Evolutionary conservation across 139 green algal genomes (phyloP).

Genomic region (Deuterostichococcus epilithicus): DNA sequence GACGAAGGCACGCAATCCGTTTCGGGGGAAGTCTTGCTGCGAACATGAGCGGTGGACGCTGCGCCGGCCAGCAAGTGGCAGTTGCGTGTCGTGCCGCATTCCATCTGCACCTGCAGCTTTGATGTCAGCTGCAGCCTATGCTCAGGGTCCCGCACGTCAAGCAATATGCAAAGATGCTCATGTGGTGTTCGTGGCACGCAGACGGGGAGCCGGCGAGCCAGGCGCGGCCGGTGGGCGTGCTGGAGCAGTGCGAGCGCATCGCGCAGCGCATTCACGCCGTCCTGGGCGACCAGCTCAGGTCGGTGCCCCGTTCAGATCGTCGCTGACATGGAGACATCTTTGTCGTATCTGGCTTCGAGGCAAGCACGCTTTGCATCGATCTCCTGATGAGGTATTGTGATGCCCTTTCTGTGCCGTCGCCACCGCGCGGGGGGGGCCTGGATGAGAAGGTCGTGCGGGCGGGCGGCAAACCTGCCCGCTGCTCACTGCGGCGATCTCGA

Average conservation of each 20-base stretch:
- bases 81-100: too few species aligned
- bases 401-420: neutral
- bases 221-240: conserved; percentile 11
- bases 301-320: conserved; percentile 2
- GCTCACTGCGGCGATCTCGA: neutral
- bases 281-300: conserved; percentile 20
- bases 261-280: conserved; percentile 21
- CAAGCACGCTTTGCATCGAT: neutral
- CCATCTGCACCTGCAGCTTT: too few species aligned
- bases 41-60: too few species aligned
- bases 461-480: neutral
- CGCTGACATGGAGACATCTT: neutral
- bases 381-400: neutral
- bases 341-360: neutral
- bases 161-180: too few species aligned
- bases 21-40: too few species aligned
- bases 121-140: too few species aligned
- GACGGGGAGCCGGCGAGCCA: neutral
- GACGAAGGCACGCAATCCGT: neutral
- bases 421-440: conserved; percentile 16
- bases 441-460: conserved; percentile 14
- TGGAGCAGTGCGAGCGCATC: conserved; percentile 47
- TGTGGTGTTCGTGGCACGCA: too few species aligned
- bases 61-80: too few species aligned
- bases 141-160: too few species aligned